A percentile compares a stretch with the other conserved stretches of the same genome.
phyloP scores from a whole-genome alignment of 495 filamentous ascomycete species.

The Halenospora varia region DNA sequence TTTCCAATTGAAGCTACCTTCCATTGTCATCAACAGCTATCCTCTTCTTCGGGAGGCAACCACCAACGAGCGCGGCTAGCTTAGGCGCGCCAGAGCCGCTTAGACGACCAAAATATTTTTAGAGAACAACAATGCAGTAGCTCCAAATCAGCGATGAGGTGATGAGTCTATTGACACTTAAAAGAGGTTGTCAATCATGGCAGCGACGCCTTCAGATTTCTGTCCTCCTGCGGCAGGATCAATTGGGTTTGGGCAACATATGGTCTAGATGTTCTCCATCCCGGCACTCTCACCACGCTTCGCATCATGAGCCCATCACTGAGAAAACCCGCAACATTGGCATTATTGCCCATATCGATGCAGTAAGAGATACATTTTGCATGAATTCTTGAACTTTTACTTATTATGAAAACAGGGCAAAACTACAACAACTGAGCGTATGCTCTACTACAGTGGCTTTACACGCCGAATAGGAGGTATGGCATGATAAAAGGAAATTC shows the following conservation, averaged over 20 bases:
- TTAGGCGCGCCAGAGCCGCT: no score
- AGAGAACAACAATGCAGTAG: background rate
- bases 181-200: slow-evolving; percentile 18
- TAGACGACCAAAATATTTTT: background rate
- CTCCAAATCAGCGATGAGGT: background rate
- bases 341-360: slow-evolving; percentile 99
- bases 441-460: slow-evolving; percentile 95
- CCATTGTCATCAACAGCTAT: no score
- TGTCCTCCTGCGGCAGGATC: background rate
- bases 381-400: no score
- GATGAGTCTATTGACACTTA: slow-evolving; percentile 21
- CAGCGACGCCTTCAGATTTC: slow-evolving; percentile 2
- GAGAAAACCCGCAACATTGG: slow-evolving; percentile 84
- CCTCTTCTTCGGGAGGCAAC: no score
- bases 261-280: slow-evolving; percentile 1
- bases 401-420: slow-evolving; percentile 61
- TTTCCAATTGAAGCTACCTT: no score
- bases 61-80: no score
- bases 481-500: slow-evolving; percentile 10
- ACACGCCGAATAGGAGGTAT: slow-evolving; percentile 80
- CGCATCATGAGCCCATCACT: slow-evolving; percentile 25
- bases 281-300: background rate
- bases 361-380: no score
- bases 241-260: background rate
- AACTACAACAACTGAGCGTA: slow-evolving; percentile 98